Base-by-base conservation (phyloP, 2,329 filamentous ascomycete species). In the Xylariaceae sp. region DNA sequence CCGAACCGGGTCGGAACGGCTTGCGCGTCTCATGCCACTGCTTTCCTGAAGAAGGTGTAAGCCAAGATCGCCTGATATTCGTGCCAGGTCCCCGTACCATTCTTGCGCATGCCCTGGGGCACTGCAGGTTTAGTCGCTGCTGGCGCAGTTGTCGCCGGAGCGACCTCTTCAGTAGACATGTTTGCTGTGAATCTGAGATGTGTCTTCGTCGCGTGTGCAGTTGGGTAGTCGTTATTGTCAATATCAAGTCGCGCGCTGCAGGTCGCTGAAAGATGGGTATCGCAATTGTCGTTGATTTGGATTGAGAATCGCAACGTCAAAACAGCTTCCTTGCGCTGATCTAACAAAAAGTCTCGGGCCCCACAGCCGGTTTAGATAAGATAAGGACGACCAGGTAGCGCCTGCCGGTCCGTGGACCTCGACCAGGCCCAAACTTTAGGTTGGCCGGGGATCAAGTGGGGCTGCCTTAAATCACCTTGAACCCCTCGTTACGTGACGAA, bases 11-110 rank as follows among this genome's bases (percentile, higher is more conserved):
- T 45, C 94, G 88, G 75, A 97, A 97, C 0, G 94, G 86, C 64
- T 88, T 89, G 73, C 92, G 93, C 34, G 83, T 80, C 56, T 82
- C 80, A 73, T 95, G 92, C 94, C 94, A 99, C 78, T 96, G 90
- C 79, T 97, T 97, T 73, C 94, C 94, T 96, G 71, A 49, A 57
- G 58, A 56, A 55, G 56, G 64, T 62, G 66, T 58, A 18, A 63
- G 66, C 51, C 9, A 48, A n/a, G 18, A 4, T 53, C 17, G 30
- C 37, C 18, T 50, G 18, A 34, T 37, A 10, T 17, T 23, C 2
- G 9, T 18, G 10, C 18, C 34, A 49, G 51, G 23, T 44, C 17
- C 60, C 68, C 77, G 64, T 78, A 93, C 90, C 90, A 78, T 96
- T 96, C 74, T 88, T 88, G 69, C 90, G 88, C 82, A 94, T 88